Conservation (phyloP, 1,284 basidiomycete species). For the Heterobasidion parviporum region DNA sequence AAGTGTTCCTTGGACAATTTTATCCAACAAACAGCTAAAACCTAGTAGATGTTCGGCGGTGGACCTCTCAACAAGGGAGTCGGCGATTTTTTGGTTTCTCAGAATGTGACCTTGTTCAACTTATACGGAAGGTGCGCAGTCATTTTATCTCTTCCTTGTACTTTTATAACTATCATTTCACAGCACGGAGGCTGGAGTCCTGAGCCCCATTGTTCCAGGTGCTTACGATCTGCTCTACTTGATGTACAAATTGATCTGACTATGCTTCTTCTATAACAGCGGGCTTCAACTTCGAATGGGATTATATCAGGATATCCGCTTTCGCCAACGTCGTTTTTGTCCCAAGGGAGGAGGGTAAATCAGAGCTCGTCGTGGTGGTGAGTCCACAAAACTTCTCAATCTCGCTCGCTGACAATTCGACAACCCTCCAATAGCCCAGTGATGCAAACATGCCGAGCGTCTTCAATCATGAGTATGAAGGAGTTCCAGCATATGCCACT, state of each 20-base stretch:
- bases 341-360: conserved; percentile 6
- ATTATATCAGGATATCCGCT: conserved; percentile 8
- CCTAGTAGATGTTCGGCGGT: conserved; percentile 12
- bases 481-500: conserved; percentile 18
- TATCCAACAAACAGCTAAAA: not conserved
- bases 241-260: not conserved
- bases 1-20: not conserved
- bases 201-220: not conserved
- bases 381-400: not conserved
- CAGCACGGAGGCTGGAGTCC: conserved; percentile 6
- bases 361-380: conserved; percentile 11
- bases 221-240: not conserved
- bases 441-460: conserved; percentile 8
- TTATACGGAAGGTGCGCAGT: conserved; percentile 12
- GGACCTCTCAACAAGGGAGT: conserved; percentile 12
- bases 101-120: conserved; percentile 8
- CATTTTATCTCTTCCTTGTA: not conserved
- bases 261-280: not conserved
- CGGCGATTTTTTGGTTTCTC: conserved; percentile 8
- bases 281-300: conserved; percentile 7
- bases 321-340: conserved; percentile 5
- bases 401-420: not conserved
- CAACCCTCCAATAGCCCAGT: not conserved
- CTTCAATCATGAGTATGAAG: conserved; percentile 14
- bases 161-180: not conserved